Base-by-base conservation (phyloP, 257 asterid species). In the Scutellaria galericulata region DNA sequence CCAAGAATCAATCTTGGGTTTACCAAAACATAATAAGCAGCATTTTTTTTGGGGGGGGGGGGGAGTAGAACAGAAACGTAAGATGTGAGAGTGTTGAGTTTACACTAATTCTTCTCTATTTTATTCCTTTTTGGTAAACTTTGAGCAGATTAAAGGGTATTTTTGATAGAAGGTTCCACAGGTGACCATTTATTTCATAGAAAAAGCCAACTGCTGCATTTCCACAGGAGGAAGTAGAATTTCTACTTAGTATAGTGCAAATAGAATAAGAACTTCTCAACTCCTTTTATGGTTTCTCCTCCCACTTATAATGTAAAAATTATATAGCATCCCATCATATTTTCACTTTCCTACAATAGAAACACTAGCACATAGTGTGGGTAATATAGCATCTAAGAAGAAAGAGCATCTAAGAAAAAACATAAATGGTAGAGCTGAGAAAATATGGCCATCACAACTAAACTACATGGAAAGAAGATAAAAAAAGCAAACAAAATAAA, bases 211-310 rank as follows among this genome's bases (percentile, higher is more conserved):
- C 18, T 42, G 14, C 8, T 1, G 37, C 47, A 14, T 6, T 45
- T 44, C 9, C 11, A 20, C 20, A 42, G 42, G 11, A 46, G 35
- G 56, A 27, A 44, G 39, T 18, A 20, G 56, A 8, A 20, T 45
- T 64, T 64, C 12, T n/a, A 40, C 7, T 57, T 57, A 12, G 45
- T 6, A 62, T 7, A 24, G 70, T 46, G 14, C 41, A 7, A 9
- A 37, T 11, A 64, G 3, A 5, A 64, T 20, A 64, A 4, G 9
- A 42, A 55, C 48, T 42, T 63, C 68, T 42, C 68, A 42, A 63
- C 24, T 42, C 37, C 9, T 41, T 18, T 42, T 5, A 42, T 5
- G 64, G 41, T 6, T 42, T 22, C 22, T 18, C 5, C 37, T 20
- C 39, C 41, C 24, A 61, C 50, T 40, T 61, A 60, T 22, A 24